Evolutionary conservation across 768 basidiomycete species (phyloP), one percentile per base, ranked within the genome.

Genomic region (Boletus tylopilopsis): DNA sequence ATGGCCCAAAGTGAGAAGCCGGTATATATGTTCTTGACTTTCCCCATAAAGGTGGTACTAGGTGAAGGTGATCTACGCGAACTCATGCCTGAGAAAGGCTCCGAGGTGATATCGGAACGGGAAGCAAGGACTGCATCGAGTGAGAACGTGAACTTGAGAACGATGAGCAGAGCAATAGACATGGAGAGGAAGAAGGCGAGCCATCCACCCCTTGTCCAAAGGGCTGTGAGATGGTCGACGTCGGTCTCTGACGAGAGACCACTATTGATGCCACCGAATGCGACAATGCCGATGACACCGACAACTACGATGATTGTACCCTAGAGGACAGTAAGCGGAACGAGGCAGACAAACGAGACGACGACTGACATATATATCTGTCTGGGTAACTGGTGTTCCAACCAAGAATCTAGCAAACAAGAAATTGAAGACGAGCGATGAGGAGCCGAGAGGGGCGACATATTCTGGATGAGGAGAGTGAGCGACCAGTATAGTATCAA

Each of bases 371-470:
- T 88, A 85, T 30, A 94, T 88, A 64, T 94, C 92, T 30, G 79
- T 86, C 49, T 71, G 80, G 36, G 88, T 91, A 33, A 94, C 88
- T 1, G 90, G 88, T 6, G 87, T 90, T 32, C 89, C 90, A 6
- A 91, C 85, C 51, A 92, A 77, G 62, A 92, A 87, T 58, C 87
- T 82, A 32, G 95, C 95, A 66, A 96, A 95, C 32, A 96, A 75
- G 64, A 96, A 94, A 67, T 98, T 98, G 75, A 98, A 97, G 48
- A 98, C 83, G 54, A 98, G 81, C 12, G 92, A 90, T 11, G 92
- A 88, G 0, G 91, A 92, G 13, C 95, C 94, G 5, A 98, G 78
- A 2, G 94, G 94, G 2, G 95, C 95, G 48, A 98, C 94, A 67
- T 96, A 97, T 81, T 95, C 90, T 82, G 69, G 15, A 49, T 7